Base-by-base conservation (phyloP, 2,329 filamentous ascomycete genomes). In the Alternaria metachromatica region DNA sequence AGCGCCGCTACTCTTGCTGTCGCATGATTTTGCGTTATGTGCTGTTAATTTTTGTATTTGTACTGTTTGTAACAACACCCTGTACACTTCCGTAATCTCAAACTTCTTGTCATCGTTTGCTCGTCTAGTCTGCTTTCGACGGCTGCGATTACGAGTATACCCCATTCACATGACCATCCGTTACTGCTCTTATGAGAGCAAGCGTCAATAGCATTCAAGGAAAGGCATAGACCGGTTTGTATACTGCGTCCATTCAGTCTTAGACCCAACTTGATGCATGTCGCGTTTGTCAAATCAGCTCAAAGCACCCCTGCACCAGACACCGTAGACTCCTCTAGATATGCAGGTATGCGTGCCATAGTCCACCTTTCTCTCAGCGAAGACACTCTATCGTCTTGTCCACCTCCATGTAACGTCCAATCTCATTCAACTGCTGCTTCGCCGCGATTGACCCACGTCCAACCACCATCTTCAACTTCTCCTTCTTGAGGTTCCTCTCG, bases 381-480 rank as follows among this genome's bases (percentile, higher is more conserved):
- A 59, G 30, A 37, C 55, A 63, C n/a, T 9, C 18, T 6, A 41
- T 12, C 12, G 18, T 49, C 25, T 9, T 54, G 13, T 21, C 43
- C 43, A 13, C 45, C 23, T n/a, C 20, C 45, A 60, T 13, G 12
- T 33, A 23, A 6, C 4, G n/a, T 5, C 7, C 37, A 11, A 63
- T 37, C 45, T 63, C 57, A 5, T 51, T 11, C 21, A 33, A 18
- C 37, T 63, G 61, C n/a, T 7, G 28, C 51, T n/a, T 53, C 33
- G 57, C 57, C 26, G 37, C 7, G n/a, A 18, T 23, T 20, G 20
- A 33, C 15, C 11, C 10, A 9, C 28, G 11, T 3, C 50, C 21
- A 4, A 44, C 30, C 2, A 46, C 21, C 37, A n/a, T 23, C 25
- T 23, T 56, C 50, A 63, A 33, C 21, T 50, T 21, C 23, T 63